Percentiles rank a stretch among this genome's conserved stretches.
phyloP scores from a whole-genome alignment of 2,329 filamentous ascomycete species.

The Paramyrothecium roridum region DNA sequence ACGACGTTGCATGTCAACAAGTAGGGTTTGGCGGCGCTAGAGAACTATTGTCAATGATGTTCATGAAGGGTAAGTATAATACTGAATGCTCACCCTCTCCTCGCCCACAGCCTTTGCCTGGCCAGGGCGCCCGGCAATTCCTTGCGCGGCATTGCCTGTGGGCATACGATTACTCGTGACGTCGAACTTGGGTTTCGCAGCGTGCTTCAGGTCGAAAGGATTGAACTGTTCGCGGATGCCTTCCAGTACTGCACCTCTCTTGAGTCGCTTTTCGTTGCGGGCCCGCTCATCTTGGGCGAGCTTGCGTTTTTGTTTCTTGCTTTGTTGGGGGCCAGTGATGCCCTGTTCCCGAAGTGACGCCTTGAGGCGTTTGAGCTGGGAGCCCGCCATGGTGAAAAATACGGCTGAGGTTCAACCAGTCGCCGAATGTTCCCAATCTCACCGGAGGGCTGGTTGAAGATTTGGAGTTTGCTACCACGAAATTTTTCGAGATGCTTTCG shows the following conservation, averaged over 20 bases:
- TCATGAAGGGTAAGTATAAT: background rate
- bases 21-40: constrained; percentile 73
- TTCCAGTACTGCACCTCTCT: constrained; percentile 74
- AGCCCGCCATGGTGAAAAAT: constrained; percentile 72
- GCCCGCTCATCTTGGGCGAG: constrained; percentile 63
- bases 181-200: constrained; percentile 80
- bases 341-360: constrained; percentile 85
- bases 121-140: constrained; percentile 71
- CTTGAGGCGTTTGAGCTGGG: constrained; percentile 95
- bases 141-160: constrained; percentile 49
- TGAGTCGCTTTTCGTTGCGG: constrained; percentile 68
- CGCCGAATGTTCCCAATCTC: background rate
- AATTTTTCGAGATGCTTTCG: constrained; percentile 7
- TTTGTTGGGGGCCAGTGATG: constrained; percentile 86
- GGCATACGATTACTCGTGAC: constrained; percentile 66
- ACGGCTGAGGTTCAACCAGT: constrained; percentile 8
- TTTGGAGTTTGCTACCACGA: background rate
- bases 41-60: constrained; percentile 7
- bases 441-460: background rate
- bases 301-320: constrained; percentile 88
- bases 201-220: constrained; percentile 89
- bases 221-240: constrained; percentile 95
- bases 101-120: constrained; percentile 84
- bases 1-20: constrained; percentile 85
- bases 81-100: constrained; percentile 59